Conservation (phyloP, 768 basidiomycete genomes). For the Roridomyces roridus region DNA sequence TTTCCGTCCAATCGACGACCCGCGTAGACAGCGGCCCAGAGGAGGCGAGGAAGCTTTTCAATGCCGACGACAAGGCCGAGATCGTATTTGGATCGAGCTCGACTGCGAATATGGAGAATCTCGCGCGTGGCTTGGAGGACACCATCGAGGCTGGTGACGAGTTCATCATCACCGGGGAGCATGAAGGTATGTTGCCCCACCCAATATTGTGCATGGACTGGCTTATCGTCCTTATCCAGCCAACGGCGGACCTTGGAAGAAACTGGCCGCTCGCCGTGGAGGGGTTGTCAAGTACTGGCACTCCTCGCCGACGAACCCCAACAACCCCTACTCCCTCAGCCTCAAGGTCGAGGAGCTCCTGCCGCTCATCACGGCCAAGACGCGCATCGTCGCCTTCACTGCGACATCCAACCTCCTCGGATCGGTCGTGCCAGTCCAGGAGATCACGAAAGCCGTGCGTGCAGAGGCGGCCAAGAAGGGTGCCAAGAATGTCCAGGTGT, state of each 20-base stretch:
- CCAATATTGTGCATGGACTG: background rate
- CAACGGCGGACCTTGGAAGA: constrained; percentile 80
- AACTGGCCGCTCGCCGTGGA: constrained; percentile 63
- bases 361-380: constrained; percentile 66
- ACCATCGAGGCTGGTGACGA: constrained; percentile 68
- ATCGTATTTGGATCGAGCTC: constrained; percentile 72
- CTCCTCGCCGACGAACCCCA: constrained; percentile 48
- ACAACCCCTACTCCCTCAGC: constrained; percentile 72
- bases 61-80: constrained; percentile 66
- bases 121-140: constrained; percentile 64
- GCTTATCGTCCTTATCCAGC: constrained; percentile 45
- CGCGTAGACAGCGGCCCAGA: constrained; percentile 55
- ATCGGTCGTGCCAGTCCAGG: constrained; percentile 64
- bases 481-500: constrained; percentile 66
- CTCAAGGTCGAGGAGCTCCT: constrained; percentile 62
- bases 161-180: constrained; percentile 80
- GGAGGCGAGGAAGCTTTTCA: constrained; percentile 65
- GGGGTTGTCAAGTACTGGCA: constrained; percentile 67
- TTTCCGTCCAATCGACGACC: constrained; percentile 56
- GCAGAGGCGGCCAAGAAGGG: constrained; percentile 57
- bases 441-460: constrained; percentile 57
- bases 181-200: constrained; percentile 70
- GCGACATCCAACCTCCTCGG: constrained; percentile 82
- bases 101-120: constrained; percentile 72
- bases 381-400: constrained; percentile 75